Evolutionary conservation across 768 basidiomycete species (phyloP).

Genomic region (Jaapia argillacea): DNA sequence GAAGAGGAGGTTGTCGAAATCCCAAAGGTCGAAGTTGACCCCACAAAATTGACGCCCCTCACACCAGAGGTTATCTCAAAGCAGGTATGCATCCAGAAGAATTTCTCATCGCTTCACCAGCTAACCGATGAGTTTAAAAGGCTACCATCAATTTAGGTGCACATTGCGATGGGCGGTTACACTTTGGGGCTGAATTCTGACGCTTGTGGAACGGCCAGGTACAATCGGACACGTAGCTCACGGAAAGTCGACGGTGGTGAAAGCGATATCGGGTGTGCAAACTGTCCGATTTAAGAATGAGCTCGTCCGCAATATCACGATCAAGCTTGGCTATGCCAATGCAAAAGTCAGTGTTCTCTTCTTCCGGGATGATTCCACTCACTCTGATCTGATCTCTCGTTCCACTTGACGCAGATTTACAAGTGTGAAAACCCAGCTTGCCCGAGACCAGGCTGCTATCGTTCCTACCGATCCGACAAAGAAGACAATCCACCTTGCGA

Average conservation of each 20-base stretch:
- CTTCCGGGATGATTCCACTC: neutral
- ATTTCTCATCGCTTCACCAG: neutral
- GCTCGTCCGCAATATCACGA: slow-evolving; percentile 96
- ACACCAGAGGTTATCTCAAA: slow-evolving; percentile 88
- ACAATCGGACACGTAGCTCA: slow-evolving; percentile 99
- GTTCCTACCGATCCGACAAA: slow-evolving; percentile 89
- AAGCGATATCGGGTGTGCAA: slow-evolving; percentile 97
- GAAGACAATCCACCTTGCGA: slow-evolving; percentile 93
- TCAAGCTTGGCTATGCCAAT: slow-evolving; percentile 98
- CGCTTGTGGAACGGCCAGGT: slow-evolving; percentile 34
- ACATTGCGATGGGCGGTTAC: too few species aligned
- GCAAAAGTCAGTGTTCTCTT: slow-evolving; percentile 64
- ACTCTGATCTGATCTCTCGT: neutral
- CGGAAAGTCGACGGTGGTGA: slow-evolving; percentile 94
- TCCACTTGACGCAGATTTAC: slow-evolving; percentile 60
- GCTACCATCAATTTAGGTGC: slow-evolving; percentile 91
- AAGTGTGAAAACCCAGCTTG: slow-evolving; percentile 93
- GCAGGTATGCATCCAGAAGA: slow-evolving; percentile 44
- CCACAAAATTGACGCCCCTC: slow-evolving; percentile 74
- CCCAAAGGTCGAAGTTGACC: slow-evolving; percentile 69
- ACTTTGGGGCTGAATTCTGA: too few species aligned
- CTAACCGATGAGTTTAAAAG: slow-evolving; percentile 26
- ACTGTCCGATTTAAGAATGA: slow-evolving; percentile 99
- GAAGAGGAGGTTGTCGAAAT: slow-evolving; percentile 48
- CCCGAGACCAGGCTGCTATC: slow-evolving; percentile 89